A percentile compares a stretch with the other conserved stretches of the same genome.
phyloP scores from a whole-genome alignment of 192 early-diverging fungal species.

The Coemansia sp. region DNA sequence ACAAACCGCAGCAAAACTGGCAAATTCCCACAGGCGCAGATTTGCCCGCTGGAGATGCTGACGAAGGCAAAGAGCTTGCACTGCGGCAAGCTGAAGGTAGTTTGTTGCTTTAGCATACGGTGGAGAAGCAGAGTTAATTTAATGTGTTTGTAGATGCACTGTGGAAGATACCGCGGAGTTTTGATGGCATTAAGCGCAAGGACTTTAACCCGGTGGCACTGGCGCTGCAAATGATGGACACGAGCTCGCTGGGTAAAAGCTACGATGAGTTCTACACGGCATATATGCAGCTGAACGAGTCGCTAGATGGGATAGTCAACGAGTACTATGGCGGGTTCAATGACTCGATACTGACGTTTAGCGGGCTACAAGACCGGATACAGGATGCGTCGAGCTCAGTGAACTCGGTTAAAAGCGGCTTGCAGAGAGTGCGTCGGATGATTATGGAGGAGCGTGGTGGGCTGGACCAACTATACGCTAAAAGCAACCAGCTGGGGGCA shows the following conservation, averaged over 20 bases:
- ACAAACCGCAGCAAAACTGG: constrained; percentile 22
- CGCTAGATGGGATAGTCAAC: constrained; percentile 69
- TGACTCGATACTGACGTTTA: constrained; percentile 76
- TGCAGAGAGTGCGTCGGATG: constrained; percentile 63
- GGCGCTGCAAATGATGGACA: constrained; percentile 71
- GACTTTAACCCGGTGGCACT: constrained; percentile 74
- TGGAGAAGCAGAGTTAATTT: no score
- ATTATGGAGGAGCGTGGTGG: constrained; percentile 63
- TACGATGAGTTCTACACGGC: constrained; percentile 64
- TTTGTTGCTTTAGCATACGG: no score
- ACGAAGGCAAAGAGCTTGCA: constrained; percentile 49
- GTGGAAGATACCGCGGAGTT: constrained; percentile 49
- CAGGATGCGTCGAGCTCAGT: constrained; percentile 64
- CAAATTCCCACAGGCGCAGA: not conserved
- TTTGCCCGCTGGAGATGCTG: constrained; percentile 10
- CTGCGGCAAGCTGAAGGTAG: constrained; percentile 49
- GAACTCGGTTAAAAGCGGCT: constrained; percentile 59
- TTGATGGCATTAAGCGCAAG: constrained; percentile 40
- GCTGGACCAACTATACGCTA: constrained; percentile 67
- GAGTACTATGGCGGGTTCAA: constrained; percentile 82
- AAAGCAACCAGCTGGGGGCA: constrained; percentile 74
- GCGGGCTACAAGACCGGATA: constrained; percentile 71
- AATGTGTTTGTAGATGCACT: constrained; percentile 28
- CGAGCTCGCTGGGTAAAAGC: constrained; percentile 65
- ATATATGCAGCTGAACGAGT: constrained; percentile 60